Evolutionary conservation across 2,329 filamentous ascomycete genomes (phyloP).

Genomic region (Ophiostoma novo-ulmi): DNA sequence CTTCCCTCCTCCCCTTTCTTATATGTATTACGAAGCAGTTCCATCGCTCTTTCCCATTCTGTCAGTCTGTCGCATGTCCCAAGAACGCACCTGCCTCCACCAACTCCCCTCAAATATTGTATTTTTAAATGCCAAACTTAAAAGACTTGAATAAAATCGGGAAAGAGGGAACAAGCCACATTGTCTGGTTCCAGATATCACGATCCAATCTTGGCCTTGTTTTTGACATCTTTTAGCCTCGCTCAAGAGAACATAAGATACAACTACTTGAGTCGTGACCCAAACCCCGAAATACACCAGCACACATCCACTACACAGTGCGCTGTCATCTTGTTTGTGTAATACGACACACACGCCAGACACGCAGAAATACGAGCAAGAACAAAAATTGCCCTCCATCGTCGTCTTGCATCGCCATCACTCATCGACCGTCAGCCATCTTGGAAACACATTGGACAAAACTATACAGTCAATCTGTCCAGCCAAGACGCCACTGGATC

Average conservation of each 20-base stretch:
- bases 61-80: slow-evolving; percentile 14
- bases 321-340: neutral
- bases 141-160: neutral
- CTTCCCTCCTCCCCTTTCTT: slow-evolving; percentile 13
- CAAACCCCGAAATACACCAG: too few species aligned
- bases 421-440: too few species aligned
- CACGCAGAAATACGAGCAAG: neutral
- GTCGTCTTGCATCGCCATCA: neutral
- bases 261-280: neutral
- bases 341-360: neutral
- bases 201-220: neutral
- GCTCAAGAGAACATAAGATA: neutral
- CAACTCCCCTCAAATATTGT: neutral
- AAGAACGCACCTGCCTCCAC: slow-evolving; percentile 9
- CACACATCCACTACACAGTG: neutral
- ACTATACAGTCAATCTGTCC: neutral
- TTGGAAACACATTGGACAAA: too few species aligned
- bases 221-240: neutral
- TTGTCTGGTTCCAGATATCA: slow-evolving; percentile 16
- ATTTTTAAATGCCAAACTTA: neutral
- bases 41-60: slow-evolving; percentile 18
- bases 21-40: too few species aligned
- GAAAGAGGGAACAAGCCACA: slow-evolving; percentile 8
- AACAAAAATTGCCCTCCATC: neutral
- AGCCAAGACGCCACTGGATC: neutral